Percentiles rank a stretch among this genome's conserved stretches.
Conservation (phyloP, 139 green algal species). For the Volvox africanus region DNA sequence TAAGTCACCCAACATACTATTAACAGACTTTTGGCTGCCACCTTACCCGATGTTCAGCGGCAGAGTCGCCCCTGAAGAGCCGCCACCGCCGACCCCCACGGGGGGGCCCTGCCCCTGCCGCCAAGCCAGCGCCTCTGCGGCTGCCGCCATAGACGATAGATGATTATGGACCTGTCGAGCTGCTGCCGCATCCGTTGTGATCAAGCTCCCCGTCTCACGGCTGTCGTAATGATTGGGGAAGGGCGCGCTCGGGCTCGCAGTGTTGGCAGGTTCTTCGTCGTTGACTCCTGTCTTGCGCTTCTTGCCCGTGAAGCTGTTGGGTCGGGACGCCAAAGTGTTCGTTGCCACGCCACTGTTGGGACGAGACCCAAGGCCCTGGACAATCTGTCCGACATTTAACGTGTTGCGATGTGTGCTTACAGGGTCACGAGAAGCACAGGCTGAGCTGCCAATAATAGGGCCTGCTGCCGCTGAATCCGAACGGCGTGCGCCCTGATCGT, state of each 20-base stretch:
- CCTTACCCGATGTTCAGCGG: too few relatives aligned
- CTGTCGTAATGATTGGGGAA: not conserved
- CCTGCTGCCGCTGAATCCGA: not conserved
- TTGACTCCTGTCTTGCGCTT: conserved; percentile 11
- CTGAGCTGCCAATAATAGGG: not conserved
- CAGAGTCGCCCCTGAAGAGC: too few relatives aligned
- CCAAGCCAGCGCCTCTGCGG: not conserved
- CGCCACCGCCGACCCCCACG: not conserved
- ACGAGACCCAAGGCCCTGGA: not conserved
- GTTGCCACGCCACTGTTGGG: not conserved
- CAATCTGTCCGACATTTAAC: not conserved
- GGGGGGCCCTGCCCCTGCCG: not conserved
- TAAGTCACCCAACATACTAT: too few relatives aligned
- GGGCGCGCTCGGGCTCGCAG: not conserved
- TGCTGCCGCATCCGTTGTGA: not conserved
- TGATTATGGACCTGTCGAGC: conserved; percentile 1
- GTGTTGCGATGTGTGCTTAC: not conserved
- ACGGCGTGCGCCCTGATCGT: not conserved
- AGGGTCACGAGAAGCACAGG: not conserved
- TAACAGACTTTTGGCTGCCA: too few relatives aligned
- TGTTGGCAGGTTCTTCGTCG: not conserved
- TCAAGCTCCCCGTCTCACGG: not conserved
- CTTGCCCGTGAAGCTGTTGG: conserved; percentile 20
- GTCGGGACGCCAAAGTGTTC: not conserved
- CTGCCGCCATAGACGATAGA: not conserved